phyloP scores from a whole-genome alignment of 257 asterid genomes.

The Przewalskia tangutica region DNA sequence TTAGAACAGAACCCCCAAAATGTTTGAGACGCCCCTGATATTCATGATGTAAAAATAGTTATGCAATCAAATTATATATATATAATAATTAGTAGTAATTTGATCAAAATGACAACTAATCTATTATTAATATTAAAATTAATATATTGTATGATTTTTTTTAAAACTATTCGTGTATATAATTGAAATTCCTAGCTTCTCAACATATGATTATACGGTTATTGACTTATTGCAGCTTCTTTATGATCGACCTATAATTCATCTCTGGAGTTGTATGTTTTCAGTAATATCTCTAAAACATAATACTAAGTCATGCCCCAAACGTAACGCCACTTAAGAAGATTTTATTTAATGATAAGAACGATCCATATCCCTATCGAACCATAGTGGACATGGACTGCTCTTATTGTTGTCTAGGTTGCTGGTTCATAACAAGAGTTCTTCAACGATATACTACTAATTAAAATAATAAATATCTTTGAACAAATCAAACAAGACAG shows the following conservation, averaged over 20 bases:
- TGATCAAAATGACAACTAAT: too few relatives aligned
- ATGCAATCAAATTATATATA: neutral
- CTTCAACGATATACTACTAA: neutral
- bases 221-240: too few relatives aligned
- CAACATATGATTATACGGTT: too few relatives aligned
- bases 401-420: neutral
- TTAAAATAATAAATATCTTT: neutral
- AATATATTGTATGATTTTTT: too few relatives aligned
- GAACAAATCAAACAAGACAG: neutral
- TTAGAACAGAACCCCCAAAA: too few relatives aligned
- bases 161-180: too few relatives aligned
- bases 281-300: neutral
- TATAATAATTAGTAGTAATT: too few relatives aligned
- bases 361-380: neutral
- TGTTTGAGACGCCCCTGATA: too few relatives aligned
- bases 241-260: neutral
- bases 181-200: too few relatives aligned
- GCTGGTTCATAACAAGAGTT: neutral
- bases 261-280: neutral
- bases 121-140: too few relatives aligned
- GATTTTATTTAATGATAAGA: neutral
- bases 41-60: neutral
- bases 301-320: neutral
- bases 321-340: neutral
- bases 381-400: neutral